Evolutionary conservation across 1,284 basidiomycete species (phyloP).

Genomic region (Naganishia cerealis): DNA sequence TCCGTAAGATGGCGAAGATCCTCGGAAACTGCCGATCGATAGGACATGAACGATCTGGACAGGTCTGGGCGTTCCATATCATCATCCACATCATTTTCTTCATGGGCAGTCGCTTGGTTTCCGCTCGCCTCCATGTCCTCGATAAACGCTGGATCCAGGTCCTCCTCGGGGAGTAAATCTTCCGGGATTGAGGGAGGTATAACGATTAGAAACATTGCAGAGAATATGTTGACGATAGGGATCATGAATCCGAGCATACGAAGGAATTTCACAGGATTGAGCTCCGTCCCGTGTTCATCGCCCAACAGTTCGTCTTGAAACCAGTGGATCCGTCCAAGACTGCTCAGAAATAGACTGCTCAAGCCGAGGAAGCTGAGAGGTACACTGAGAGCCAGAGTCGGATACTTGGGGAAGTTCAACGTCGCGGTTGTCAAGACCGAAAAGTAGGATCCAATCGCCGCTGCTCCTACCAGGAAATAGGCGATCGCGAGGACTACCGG

Average conservation of each 20-base stretch:
- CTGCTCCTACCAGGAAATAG: slow-evolving; percentile 51
- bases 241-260: slow-evolving; percentile 48
- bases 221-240: slow-evolving; percentile 48
- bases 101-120: slow-evolving; percentile 1
- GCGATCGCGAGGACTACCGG: slow-evolving; percentile 41
- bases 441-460: slow-evolving; percentile 53
- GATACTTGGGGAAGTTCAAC: slow-evolving; percentile 51
- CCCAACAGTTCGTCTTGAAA: slow-evolving; percentile 23
- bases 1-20: slow-evolving; percentile 26
- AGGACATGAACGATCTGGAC: slow-evolving; percentile 27
- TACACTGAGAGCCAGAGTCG: slow-evolving; percentile 51
- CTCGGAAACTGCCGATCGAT: slow-evolving; percentile 20
- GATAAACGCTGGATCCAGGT: slow-evolving; percentile 7
- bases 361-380: slow-evolving; percentile 52
- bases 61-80: slow-evolving; percentile 24
- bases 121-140: slow-evolving; percentile 9
- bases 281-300: slow-evolving; percentile 35
- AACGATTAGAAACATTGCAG: slow-evolving; percentile 49
- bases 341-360: slow-evolving; percentile 47
- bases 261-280: slow-evolving; percentile 47
- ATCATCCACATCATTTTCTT: slow-evolving; percentile 20
- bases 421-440: slow-evolving; percentile 48
- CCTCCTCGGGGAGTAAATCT: slow-evolving; percentile 11
- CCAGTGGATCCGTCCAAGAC: slow-evolving; percentile 17
- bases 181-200: slow-evolving; percentile 20